Evolutionary conservation across 495 filamentous ascomycete species (phyloP), one percentile per base, ranked within the genome.

Genomic region (Podospora pseudoanserina): DNA sequence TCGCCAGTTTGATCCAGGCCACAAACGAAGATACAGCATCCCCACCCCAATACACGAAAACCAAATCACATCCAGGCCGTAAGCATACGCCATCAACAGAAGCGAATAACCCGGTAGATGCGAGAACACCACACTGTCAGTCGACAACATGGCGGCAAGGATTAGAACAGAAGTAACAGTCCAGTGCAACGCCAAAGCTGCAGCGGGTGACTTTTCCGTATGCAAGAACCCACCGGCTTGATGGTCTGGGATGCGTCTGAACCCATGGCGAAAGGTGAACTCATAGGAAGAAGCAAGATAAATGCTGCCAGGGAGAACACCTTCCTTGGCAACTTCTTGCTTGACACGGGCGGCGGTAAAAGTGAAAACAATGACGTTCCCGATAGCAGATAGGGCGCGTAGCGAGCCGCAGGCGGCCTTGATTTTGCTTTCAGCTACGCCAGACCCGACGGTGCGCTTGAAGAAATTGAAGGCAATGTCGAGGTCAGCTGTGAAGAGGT

Each of bases 381-480:
- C 70, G 19, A 72, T 54, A 39, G 67, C 67, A 11, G 67, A 72
- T 57, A 72, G 57, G 18, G 67, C 65, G 5, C 70, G 55, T 16
- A 70, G 58, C 18, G 63, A 65, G 23, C 64, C 63, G 28, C 55
- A 66, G 5, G 69, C 67, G 0, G 84, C 83, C 2, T 78, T 32
- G 9, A 70, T 56, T 63, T n/a, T 68, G 65, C 13, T 66, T n/a
- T 55, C 19, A 3, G 63, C 54, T 5, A 63, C 27, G 64, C 34
- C 60, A 23, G 54, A 57, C 1, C 67, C 68, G 23, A 73, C 55
- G 30, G 71, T 70, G 63, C 65, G 63, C 7, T 44, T 64, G 66
- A 73, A 73, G 60, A 66, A 73, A 20, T 73, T 66, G 11, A 70
- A 20, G 4, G 68, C 60, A 34, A 68, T 57, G 60, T 73, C 71